Percentiles rank a stretch among this genome's conserved stretches.
Evolutionary conservation across 2,329 filamentous ascomycete species (phyloP).

Genomic region (Paraphoma chrysanthemicola): DNA sequence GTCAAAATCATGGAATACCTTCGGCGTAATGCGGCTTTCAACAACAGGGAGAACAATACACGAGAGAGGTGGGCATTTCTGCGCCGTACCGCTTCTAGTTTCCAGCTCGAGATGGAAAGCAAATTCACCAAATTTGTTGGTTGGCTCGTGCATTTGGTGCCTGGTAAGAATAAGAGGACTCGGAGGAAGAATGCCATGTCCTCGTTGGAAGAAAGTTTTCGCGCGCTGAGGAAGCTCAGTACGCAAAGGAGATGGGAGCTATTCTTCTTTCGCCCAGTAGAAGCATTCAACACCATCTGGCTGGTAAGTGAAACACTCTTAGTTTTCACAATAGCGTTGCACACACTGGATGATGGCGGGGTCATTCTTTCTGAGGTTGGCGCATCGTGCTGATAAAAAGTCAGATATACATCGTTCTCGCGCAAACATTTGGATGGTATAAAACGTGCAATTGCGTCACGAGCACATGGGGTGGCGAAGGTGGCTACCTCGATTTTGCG

Average conservation of each 20-base stretch:
- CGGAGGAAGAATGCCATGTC: conserved; percentile 6
- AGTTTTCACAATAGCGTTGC: too few species aligned
- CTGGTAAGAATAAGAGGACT: conserved; percentile 4
- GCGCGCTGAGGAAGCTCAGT: conserved; percentile 15
- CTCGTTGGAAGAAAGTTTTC: conserved; percentile 6
- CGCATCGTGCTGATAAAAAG: background rate
- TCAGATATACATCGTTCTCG: conserved; percentile 32
- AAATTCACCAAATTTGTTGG: conserved; percentile 10
- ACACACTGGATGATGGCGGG: conserved; percentile 7
- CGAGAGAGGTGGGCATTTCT: conserved; percentile 14
- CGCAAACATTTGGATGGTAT: conserved; percentile 52
- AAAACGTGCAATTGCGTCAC: conserved; percentile 53
- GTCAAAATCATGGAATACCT: conserved; percentile 15
- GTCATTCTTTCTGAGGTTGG: background rate
- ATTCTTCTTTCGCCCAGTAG: conserved; percentile 41
- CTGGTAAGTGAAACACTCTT: conserved; percentile 26
- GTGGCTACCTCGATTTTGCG: conserved; percentile 53
- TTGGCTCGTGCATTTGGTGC: conserved; percentile 6
- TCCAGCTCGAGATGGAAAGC: conserved; percentile 10
- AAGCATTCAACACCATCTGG: conserved; percentile 48
- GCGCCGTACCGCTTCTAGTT: conserved; percentile 9
- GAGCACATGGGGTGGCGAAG: conserved; percentile 44
- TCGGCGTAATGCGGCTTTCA: conserved; percentile 16
- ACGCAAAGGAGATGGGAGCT: conserved; percentile 27
- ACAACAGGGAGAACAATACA: conserved; percentile 11